These are phyloP conservation scores for Rhizopogon vesiculosus DNA, from an alignment of 768 basidiomycete species.

Conservation along the genomic window DNA sequence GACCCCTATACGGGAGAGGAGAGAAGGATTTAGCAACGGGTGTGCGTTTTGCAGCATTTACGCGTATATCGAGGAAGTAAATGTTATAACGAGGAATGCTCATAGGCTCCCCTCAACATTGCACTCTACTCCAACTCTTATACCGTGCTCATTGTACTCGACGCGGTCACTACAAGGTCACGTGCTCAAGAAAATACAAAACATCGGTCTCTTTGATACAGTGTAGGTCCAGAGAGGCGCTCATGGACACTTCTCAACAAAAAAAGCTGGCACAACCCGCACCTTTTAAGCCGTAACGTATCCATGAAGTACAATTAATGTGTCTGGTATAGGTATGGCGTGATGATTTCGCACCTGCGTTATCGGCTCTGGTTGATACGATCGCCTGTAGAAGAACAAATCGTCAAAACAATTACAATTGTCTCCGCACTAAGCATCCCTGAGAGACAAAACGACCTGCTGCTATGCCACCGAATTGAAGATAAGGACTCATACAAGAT, in stretches of 20 bases:
- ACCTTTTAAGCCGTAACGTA: neutral
- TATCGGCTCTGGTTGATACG: no score
- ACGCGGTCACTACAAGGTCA: neutral
- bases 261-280: neutral
- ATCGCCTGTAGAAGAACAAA: no score
- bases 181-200: neutral
- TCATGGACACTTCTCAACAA: neutral
- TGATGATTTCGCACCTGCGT: no score
- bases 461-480: no score
- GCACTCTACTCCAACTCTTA: neutral
- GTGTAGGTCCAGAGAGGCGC: constrained; percentile 1
- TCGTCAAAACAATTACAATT: no score
- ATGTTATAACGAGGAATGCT: neutral
- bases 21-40: no score
- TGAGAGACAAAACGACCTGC: no score
- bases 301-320: neutral
- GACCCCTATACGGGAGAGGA: neutral
- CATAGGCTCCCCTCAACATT: neutral
- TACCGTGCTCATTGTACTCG: neutral
- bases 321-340: no score
- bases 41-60: neutral
- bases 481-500: no score
- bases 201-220: neutral
- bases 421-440: no score
- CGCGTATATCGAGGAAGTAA: neutral